These are phyloP conservation scores for Luvunga scandens DNA, from an alignment of 345 rosid species.

Conservation along the genomic window DNA sequence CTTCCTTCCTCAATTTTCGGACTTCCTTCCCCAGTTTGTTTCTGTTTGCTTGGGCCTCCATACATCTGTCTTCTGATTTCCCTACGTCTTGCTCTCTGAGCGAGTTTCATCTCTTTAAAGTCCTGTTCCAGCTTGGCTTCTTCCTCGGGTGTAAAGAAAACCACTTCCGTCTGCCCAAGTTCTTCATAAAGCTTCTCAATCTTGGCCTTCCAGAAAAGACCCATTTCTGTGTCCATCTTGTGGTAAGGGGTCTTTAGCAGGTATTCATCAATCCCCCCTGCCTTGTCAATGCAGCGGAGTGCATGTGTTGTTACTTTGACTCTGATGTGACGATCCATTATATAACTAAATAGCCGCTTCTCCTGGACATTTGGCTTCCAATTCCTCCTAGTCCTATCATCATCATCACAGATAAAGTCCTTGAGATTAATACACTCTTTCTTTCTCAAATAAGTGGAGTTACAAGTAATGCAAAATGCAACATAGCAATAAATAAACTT, in stretches of 20 bases:
- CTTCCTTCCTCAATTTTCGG: slow-evolving; percentile 30
- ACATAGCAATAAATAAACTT: background rate
- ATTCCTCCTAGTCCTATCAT: slow-evolving; percentile 62
- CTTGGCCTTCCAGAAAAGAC: slow-evolving; percentile 87
- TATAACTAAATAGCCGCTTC: slow-evolving; percentile 89
- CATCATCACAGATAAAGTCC: slow-evolving; percentile 7
- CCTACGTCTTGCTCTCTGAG: slow-evolving; percentile 60
- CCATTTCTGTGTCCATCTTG: slow-evolving; percentile 93
- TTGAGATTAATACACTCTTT: slow-evolving; percentile 10
- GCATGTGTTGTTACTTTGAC: slow-evolving; percentile 93
- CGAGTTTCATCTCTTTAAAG: slow-evolving; percentile 68
- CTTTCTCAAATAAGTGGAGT: background rate
- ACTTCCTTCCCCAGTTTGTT: slow-evolving; percentile 27
- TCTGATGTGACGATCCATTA: slow-evolving; percentile 80
- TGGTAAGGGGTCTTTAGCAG: slow-evolving; percentile 89
- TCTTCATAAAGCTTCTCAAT: slow-evolving; percentile 86
- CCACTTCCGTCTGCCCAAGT: slow-evolving; percentile 74
- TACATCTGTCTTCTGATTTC: slow-evolving; percentile 59
- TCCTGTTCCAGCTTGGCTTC: slow-evolving; percentile 76
- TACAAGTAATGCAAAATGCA: background rate
- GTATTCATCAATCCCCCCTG: slow-evolving; percentile 97
- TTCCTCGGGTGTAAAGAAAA: slow-evolving; percentile 67
- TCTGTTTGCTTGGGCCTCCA: slow-evolving; percentile 35
- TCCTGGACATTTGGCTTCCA: slow-evolving; percentile 97
- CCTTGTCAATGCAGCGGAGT: slow-evolving; percentile 96